Conservation (phyloP, 2,329 filamentous ascomycete genomes). For the Samsoniella hepiali region DNA sequence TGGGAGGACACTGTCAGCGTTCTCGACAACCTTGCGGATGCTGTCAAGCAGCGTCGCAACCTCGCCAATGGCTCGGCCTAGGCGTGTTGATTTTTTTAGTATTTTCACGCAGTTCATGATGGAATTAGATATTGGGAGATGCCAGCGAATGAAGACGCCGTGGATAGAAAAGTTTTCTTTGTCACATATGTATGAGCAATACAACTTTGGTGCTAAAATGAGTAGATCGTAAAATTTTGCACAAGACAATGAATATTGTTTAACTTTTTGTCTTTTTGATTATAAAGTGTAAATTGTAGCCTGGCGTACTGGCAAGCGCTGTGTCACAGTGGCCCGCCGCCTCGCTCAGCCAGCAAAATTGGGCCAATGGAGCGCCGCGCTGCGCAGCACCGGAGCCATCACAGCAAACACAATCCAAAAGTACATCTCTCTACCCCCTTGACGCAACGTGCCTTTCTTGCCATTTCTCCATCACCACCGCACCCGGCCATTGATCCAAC, state of each 20-base stretch:
- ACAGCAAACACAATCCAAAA: slow-evolving; percentile 15
- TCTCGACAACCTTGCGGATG: slow-evolving; percentile 80
- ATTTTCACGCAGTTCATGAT: slow-evolving; percentile 12
- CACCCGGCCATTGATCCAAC: slow-evolving; percentile 1
- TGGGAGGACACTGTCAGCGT: slow-evolving; percentile 83
- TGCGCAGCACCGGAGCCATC: slow-evolving; percentile 1
- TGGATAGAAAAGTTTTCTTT: slow-evolving; percentile 10
- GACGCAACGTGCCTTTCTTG: not conserved
- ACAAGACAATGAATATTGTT: not conserved
- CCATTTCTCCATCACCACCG: slow-evolving; percentile 1
- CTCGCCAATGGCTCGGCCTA: slow-evolving; percentile 27
- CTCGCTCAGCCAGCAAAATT: slow-evolving; percentile 13
- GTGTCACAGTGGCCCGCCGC: slow-evolving; percentile 6
- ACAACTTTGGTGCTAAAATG: not conserved
- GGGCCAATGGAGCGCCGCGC: slow-evolving; percentile 13
- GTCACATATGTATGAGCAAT: not conserved
- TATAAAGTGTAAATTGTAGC: too few relatives aligned
- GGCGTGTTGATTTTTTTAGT: not conserved
- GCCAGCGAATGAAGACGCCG: not conserved
- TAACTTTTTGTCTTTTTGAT: not conserved
- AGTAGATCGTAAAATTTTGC: not conserved
- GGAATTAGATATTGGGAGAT: not conserved
- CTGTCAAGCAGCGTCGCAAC: slow-evolving; percentile 70
- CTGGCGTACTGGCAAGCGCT: not conserved
- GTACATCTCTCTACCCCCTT: slow-evolving; percentile 2